Conservation (phyloP, 805 yeast species). For the Metschnikowia continentalis region DNA sequence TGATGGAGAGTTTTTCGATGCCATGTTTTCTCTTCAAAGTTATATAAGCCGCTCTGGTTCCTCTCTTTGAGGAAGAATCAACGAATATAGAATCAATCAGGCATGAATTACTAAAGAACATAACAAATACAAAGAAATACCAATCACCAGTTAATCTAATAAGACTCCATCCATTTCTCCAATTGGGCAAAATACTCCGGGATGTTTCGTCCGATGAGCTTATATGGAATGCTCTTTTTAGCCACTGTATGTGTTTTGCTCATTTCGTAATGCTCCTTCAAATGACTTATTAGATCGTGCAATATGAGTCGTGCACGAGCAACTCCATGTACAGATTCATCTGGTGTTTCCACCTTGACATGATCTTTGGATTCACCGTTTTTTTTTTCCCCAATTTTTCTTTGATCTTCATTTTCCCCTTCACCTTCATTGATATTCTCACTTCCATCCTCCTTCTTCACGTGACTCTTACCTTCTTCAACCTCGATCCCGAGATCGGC, state of each 20-base stretch:
- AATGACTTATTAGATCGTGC: conserved; percentile 21
- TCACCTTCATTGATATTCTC: not conserved
- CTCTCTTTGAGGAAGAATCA: too few species aligned
- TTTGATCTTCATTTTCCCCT: not conserved
- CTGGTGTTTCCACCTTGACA: not conserved
- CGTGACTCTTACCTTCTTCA: not conserved
- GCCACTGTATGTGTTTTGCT: conserved; percentile 33
- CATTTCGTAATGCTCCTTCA: conserved; percentile 28
- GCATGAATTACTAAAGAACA: too few species aligned
- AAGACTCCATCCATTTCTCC: conserved; percentile 6
- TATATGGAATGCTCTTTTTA: conserved; percentile 29
- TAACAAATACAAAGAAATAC: not conserved
- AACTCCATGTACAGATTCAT: not conserved
- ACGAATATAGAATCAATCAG: too few species aligned
- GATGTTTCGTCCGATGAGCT: conserved; percentile 28
- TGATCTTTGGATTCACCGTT: not conserved
- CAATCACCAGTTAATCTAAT: not conserved
- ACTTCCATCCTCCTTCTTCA: not conserved
- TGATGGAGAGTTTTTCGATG: too few species aligned
- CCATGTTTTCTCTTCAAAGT: too few species aligned
- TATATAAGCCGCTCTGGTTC: too few species aligned
- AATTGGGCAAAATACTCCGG: conserved; percentile 16
- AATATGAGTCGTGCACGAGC: conserved; percentile 5
- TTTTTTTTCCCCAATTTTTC: not conserved
- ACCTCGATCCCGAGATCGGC: conserved; percentile 5